Conservation (phyloP, 257 asterid species). For the Jasminum sambac region DNA sequence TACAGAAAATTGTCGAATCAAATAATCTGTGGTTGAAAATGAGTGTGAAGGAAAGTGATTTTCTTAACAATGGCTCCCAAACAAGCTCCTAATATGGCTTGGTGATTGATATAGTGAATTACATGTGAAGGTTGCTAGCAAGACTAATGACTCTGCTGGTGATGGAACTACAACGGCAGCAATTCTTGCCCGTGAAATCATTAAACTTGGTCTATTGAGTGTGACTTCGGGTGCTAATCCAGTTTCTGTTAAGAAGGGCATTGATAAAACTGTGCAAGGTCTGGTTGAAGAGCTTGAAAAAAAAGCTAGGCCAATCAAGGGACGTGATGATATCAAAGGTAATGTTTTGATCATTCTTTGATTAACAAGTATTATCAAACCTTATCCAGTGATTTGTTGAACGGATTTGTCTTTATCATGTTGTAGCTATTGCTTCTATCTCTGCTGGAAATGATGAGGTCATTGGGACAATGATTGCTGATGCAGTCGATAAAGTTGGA, state of each 20-base stretch:
- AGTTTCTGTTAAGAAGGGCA: conserved; percentile 87
- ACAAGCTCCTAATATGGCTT: not conserved
- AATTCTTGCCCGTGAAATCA: conserved; percentile 93
- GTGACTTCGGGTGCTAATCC: conserved; percentile 98
- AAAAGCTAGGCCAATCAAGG: conserved; percentile 92
- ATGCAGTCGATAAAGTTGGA: conserved; percentile 97
- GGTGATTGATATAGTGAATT: not conserved
- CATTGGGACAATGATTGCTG: conserved; percentile 88
- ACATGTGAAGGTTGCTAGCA: conserved; percentile 84
- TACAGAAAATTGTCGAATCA: no score
- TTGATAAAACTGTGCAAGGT: conserved; percentile 80
- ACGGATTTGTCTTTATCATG: not conserved
- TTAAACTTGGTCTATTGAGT: conserved; percentile 85
- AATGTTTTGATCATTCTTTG: conserved; percentile 8
- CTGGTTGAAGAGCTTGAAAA: conserved; percentile 80
- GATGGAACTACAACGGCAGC: conserved; percentile 98
- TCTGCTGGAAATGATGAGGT: conserved; percentile 90
- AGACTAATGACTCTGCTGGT: conserved; percentile 98
- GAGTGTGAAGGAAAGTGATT: no score
- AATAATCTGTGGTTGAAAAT: no score
- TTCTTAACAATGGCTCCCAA: no score
- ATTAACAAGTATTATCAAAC: not conserved
- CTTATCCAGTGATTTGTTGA: not conserved
- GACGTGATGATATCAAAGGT: conserved; percentile 92
- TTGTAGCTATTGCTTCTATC: conserved; percentile 86